Evolutionary conservation across 805 yeast species (phyloP).

Genomic region (Ogataea nonfermentans): DNA sequence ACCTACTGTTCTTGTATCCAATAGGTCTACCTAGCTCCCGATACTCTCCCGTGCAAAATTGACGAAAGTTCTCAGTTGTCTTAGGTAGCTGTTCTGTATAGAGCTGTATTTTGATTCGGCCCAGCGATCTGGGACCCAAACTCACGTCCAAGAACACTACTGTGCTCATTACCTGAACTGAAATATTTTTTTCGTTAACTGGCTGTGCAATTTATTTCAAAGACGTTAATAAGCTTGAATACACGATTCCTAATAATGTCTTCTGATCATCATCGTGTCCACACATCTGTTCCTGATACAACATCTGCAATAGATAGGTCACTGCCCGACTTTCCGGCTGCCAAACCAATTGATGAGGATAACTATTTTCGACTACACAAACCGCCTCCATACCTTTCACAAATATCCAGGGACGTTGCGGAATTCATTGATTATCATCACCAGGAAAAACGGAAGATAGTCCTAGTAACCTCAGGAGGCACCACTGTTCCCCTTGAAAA

Average conservation of each 20-base stretch:
- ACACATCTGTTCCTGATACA: conserved; percentile 70
- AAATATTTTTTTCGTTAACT: conserved; percentile 1
- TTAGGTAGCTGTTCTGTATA: conserved; percentile 40
- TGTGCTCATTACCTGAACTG: neutral
- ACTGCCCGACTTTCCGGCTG: conserved; percentile 76
- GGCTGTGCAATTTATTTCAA: conserved; percentile 4
- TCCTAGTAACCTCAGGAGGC: conserved; percentile 91
- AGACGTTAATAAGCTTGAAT: neutral
- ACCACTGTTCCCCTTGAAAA: conserved; percentile 97
- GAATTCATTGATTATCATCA: conserved; percentile 62
- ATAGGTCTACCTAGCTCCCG: conserved; percentile 38
- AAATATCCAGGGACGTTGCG: conserved; percentile 53
- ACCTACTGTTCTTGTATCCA: conserved; percentile 40
- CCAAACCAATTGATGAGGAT: conserved; percentile 68
- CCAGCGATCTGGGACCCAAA: conserved; percentile 32
- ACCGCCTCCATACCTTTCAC: conserved; percentile 71
- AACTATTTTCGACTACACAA: conserved; percentile 68
- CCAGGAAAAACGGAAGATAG: conserved; percentile 49
- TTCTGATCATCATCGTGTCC: conserved; percentile 33
- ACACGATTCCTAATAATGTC: conserved; percentile 7
- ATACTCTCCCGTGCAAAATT: conserved; percentile 51
- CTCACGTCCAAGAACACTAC: conserved; percentile 33
- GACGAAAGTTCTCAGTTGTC: conserved; percentile 52
- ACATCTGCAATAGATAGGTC: conserved; percentile 76
- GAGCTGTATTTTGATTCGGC: conserved; percentile 46